A percentile compares a stretch with the other conserved stretches of the same genome.
These are phyloP conservation scores for Blastobotrys americana DNA, from an alignment of 805 yeast genomes.

Conservation along the genomic window DNA sequence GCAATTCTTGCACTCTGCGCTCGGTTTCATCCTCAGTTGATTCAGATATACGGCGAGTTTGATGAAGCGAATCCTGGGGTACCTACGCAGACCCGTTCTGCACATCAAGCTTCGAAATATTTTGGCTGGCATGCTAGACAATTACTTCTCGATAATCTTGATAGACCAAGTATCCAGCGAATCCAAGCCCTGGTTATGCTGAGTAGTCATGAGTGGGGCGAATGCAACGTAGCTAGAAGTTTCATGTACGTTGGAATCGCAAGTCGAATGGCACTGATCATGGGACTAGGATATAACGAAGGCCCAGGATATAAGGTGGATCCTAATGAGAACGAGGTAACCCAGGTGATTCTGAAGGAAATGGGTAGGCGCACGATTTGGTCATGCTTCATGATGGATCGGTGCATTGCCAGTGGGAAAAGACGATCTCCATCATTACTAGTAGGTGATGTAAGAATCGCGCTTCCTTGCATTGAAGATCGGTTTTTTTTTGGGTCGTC, in stretches of 20 bases:
- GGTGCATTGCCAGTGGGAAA: constrained; percentile 11
- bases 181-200: constrained; percentile 12
- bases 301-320: too few species aligned
- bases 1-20: constrained; percentile 10
- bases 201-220: constrained; percentile 15
- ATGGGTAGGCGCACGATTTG: constrained; percentile 11
- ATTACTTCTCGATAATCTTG: constrained; percentile 3
- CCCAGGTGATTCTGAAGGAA: constrained; percentile 3
- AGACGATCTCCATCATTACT: constrained; percentile 9
- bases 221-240: constrained; percentile 7
- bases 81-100: neutral
- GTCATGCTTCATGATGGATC: constrained; percentile 12
- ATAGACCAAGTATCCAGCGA: constrained; percentile 7
- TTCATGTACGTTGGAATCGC: constrained; percentile 11
- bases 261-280: too few species aligned
- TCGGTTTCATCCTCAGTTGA: constrained; percentile 6
- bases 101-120: constrained; percentile 5
- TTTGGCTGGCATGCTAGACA: constrained; percentile 13
- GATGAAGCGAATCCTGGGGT: neutral
- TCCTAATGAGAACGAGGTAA: too few species aligned
- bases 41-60: constrained; percentile 6
- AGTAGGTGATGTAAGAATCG: constrained; percentile 9
- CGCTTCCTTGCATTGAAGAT: constrained; percentile 11
- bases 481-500: constrained; percentile 8
- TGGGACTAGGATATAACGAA: too few species aligned